A percentile compares a stretch with the other conserved stretches of the same genome.
phyloP scores from a whole-genome alignment of 495 filamentous ascomycete species.

The Glonium stellatum region DNA sequence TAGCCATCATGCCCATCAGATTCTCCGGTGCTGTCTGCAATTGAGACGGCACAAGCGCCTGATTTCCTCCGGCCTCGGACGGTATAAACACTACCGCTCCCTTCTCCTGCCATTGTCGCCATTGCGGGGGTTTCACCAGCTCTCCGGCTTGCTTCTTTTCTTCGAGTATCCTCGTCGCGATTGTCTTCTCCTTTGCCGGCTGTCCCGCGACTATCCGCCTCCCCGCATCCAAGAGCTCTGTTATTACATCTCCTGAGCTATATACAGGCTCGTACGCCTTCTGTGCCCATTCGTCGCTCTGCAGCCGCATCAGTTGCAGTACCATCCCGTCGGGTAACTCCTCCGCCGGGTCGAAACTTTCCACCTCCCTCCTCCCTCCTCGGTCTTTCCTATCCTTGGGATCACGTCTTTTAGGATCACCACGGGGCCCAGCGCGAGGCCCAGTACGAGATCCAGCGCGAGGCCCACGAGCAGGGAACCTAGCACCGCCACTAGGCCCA shows the following conservation, averaged over 20 bases:
- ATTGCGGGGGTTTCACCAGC: no score
- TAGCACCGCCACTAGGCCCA: not conserved
- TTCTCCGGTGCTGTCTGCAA: no score
- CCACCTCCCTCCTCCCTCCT: not conserved
- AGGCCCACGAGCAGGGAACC: not conserved
- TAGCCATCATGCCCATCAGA: no score
- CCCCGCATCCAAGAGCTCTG: not conserved
- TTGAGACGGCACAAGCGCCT: not conserved
- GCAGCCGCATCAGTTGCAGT: not conserved
- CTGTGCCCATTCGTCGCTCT: not conserved
- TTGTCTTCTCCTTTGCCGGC: not conserved
- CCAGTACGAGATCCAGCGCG: not conserved
- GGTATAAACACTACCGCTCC: no score
- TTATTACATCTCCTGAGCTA: not conserved
- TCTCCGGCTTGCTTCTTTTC: not conserved
- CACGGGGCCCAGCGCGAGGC: not conserved
- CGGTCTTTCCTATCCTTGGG: not conserved
- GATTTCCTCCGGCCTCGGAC: not conserved
- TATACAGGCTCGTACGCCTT: constrained; percentile 2
- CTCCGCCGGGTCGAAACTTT: not conserved
- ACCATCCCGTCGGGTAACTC: not conserved
- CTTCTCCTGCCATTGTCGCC: no score
- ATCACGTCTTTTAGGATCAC: not conserved
- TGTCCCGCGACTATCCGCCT: not conserved
- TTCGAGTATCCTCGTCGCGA: not conserved